A percentile compares a stretch with the other conserved stretches of the same genome.
These are phyloP conservation scores for Stephanodiscus triporus DNA, from an alignment of 108 stramenopile genomes.

Conservation along the genomic window DNA sequence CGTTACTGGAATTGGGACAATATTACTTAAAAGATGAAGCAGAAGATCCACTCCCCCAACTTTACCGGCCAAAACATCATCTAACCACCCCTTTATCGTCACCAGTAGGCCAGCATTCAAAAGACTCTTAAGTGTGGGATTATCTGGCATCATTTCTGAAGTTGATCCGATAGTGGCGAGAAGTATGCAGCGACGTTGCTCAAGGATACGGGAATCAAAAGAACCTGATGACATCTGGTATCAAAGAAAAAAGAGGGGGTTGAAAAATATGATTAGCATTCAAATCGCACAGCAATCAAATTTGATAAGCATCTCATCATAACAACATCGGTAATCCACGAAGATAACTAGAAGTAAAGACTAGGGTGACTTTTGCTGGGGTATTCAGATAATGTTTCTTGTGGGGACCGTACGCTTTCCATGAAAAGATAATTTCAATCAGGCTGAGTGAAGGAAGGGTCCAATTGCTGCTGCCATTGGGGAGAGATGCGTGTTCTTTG, in stretches of 20 bases:
- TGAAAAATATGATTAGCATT: background rate
- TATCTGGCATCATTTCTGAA: slow-evolving; percentile 39
- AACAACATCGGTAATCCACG: background rate
- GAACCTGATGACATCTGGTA: slow-evolving; percentile 44
- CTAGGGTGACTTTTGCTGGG: background rate
- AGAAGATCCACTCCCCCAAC: slow-evolving; percentile 83
- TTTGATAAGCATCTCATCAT: background rate
- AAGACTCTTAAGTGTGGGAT: slow-evolving; percentile 44
- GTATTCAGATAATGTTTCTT: background rate
- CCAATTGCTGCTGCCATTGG: background rate
- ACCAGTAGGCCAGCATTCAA: slow-evolving; percentile 67
- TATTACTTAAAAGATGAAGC: slow-evolving; percentile 72
- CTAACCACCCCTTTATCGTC: slow-evolving; percentile 74
- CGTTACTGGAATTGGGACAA: slow-evolving; percentile 78
- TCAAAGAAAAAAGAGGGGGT: background rate
- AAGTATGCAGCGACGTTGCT: slow-evolving; percentile 62
- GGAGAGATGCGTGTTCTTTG: too few relatives aligned
- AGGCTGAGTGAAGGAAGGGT: too few relatives aligned
- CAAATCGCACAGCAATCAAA: background rate
- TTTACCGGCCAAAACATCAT: slow-evolving; percentile 68
- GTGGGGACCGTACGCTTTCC: background rate
- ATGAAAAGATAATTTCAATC: background rate
- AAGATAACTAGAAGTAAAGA: background rate
- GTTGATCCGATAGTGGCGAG: slow-evolving; percentile 60
- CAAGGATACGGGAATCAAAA: slow-evolving; percentile 26